Evolutionary conservation across 2,329 filamentous ascomycete genomes (phyloP), one percentile per base, ranked within the genome.

Genomic region (Cercospora canescens): DNA sequence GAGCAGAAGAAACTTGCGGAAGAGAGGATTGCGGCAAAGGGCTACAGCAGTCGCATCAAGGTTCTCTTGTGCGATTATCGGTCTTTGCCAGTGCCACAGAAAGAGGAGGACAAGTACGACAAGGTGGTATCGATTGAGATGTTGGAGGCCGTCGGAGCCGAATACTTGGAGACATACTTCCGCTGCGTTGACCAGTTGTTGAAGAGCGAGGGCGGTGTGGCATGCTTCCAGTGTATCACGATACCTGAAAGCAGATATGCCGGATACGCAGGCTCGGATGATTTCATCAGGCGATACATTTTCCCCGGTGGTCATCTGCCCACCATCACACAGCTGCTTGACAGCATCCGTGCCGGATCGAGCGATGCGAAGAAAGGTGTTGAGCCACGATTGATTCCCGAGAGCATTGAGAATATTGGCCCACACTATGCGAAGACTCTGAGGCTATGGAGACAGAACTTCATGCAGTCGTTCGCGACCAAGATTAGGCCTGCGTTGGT

Each of bases 61-160:
- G 87, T 93, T 1, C 77, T 87, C 56, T 81, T 92, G 0, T 86
- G 85, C 79, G 91, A 93, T 74, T 93, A 93, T 74, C 85, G 91
- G 58, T 84, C 83, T 28, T 78, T 91, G 4, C 82, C 86, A 1
- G 75, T 83, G 0, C 85, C 87, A 0, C 69, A 48, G 24, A 71
- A 72, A 48, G 71, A 73, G 48, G 50, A 64, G 6, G 71, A 74
- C 9, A 77, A 75, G 54, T 93, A 87, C 70, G 90, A 93, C 77
- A 91, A 91, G 75, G 82, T 92, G 6, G 83, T 92, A 7, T 91
- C 88, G 4, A 91, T 92, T 65, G 91, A 93, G 75, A 93, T 93
- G 91, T 80, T 92, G 24, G 91, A 93, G 79, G 88, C 88, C 1
- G 90, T 92, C 0, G 90, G 90, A 3, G 81, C 84, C 60, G 88